Percentiles rank a stretch among this genome's conserved stretches.
phyloP scores from a whole-genome alignment of 2,329 filamentous ascomycete genomes.

The Tolypocladium album region DNA sequence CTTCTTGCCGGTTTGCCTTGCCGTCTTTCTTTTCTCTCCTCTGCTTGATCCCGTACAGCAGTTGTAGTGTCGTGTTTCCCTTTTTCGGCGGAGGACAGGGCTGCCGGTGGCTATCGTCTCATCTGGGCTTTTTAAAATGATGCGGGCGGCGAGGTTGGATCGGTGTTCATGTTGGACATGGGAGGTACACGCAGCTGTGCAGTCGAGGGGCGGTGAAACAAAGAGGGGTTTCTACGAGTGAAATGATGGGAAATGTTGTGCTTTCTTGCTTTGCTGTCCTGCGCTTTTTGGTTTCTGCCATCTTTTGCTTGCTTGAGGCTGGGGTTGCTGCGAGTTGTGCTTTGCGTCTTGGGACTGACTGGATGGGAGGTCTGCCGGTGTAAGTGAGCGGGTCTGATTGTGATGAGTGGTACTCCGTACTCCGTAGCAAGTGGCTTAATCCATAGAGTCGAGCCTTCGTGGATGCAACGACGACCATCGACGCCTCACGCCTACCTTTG shows the following conservation, averaged over 20 bases:
- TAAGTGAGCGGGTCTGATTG: neutral
- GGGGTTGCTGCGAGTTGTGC: neutral
- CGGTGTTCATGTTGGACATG: neutral
- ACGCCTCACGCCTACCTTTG: neutral
- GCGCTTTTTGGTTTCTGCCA: neutral
- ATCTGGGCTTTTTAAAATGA: neutral
- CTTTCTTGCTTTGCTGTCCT: neutral
- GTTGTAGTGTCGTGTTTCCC: neutral
- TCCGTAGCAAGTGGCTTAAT: neutral
- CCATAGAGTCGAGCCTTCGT: neutral
- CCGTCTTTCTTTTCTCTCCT: neutral
- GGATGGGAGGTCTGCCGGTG: neutral
- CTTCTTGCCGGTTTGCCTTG: neutral
- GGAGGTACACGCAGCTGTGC: neutral
- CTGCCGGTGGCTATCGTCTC: neutral
- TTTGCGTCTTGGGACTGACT: neutral
- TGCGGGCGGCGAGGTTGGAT: neutral
- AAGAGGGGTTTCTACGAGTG: neutral
- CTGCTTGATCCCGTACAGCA: neutral
- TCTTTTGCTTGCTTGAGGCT: neutral
- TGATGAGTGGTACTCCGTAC: neutral
- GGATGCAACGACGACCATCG: neutral
- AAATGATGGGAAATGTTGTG: neutral
- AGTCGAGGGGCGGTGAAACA: neutral
- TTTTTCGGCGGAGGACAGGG: no score